phyloP scores from a whole-genome alignment of 2,329 filamentous ascomycete species.

The Pestalotiopsis sp. region DNA sequence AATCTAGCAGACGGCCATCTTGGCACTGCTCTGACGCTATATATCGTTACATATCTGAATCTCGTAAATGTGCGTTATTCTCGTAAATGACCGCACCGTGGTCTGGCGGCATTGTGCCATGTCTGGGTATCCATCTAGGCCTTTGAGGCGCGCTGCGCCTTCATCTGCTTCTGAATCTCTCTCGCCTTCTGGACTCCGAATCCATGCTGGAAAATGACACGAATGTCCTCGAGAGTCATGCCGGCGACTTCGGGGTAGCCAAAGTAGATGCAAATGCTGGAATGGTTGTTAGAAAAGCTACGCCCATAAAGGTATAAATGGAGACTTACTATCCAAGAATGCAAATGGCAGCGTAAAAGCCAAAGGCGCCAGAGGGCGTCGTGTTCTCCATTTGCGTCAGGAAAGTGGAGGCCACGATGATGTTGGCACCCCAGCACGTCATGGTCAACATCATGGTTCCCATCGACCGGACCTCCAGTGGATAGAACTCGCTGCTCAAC shows the following conservation, averaged over 20 bases:
- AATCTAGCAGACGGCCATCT: no score
- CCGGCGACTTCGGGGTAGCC: constrained; percentile 8
- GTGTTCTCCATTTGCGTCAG: constrained; percentile 10
- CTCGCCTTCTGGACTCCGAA: constrained; percentile 5
- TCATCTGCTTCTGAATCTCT: constrained; percentile 8
- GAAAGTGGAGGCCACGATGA: constrained; percentile 7
- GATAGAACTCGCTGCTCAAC: constrained; percentile 7
- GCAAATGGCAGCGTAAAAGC: constrained; percentile 6
- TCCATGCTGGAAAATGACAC: constrained; percentile 5
- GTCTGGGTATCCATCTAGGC: not conserved
- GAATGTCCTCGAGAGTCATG: constrained; percentile 7
- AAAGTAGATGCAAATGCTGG: constrained; percentile 8
- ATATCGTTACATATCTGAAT: not conserved
- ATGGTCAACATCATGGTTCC: constrained; percentile 11
- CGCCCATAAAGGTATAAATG: no score
- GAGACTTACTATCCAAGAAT: constrained; percentile 3
- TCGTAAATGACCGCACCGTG: not conserved
- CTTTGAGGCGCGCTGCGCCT: not conserved
- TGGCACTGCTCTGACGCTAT: no score
- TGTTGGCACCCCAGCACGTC: constrained; percentile 6
- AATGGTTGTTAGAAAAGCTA: not conserved
- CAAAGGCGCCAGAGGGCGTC: constrained; percentile 7
- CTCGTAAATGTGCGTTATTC: not conserved
- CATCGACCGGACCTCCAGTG: constrained; percentile 1
- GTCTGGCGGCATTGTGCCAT: not conserved